Conservation (phyloP, 2,329 filamentous ascomycete genomes). For the Atkinsonella hypoxylon region DNA sequence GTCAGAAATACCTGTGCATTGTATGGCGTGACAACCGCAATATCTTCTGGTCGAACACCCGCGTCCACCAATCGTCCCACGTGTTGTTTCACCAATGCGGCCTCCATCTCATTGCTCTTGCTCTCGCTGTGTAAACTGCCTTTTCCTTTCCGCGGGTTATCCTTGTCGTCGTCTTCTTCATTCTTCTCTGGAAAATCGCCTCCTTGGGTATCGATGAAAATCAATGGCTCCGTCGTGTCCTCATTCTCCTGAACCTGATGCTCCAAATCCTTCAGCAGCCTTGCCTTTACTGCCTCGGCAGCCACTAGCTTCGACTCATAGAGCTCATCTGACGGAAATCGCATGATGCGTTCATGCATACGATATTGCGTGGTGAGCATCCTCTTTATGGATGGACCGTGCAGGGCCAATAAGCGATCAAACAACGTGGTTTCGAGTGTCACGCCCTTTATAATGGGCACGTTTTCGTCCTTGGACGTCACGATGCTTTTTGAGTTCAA, state of each 20-base stretch:
- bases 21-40: conserved; percentile 91
- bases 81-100: conserved; percentile 65
- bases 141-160: conserved; percentile 30
- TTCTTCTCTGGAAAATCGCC: conserved; percentile 79
- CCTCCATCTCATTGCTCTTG: conserved; percentile 89
- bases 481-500: conserved; percentile 39
- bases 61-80: conserved; percentile 64
- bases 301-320: conserved; percentile 77
- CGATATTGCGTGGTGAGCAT: conserved; percentile 97
- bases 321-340: conserved; percentile 78
- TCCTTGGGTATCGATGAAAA: conserved; percentile 95
- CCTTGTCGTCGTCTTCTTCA: conserved; percentile 58
- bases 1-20: conserved; percentile 61
- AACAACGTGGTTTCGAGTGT: conserved; percentile 85
- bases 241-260: conserved; percentile 72
- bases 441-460: conserved; percentile 34
- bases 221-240: conserved; percentile 73
- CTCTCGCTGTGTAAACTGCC: conserved; percentile 43
- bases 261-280: conserved; percentile 64
- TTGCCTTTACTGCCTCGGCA: conserved; percentile 62
- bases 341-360: conserved; percentile 95
- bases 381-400: conserved; percentile 74
- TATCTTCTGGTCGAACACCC: conserved; percentile 70
- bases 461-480: conserved; percentile 23
- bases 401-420: conserved; percentile 70